A percentile compares a stretch with the other conserved stretches of the same genome.
Evolutionary conservation across 306 rosid species (phyloP).

Genomic region (Fragaria nilgerrensis): DNA sequence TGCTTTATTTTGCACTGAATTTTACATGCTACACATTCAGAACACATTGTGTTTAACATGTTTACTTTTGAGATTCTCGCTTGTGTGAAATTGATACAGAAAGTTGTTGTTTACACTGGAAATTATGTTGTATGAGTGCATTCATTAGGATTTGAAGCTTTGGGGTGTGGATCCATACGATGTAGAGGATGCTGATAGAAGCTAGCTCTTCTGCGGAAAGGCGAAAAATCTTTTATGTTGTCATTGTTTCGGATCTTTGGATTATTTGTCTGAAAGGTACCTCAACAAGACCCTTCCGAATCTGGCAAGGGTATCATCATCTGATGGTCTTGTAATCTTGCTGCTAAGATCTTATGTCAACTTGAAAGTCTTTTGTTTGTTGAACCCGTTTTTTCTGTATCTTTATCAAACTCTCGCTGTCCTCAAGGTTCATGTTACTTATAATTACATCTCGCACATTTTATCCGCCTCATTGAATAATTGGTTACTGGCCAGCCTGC

Average conservation of each 20-base stretch:
- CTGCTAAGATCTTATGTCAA: no score
- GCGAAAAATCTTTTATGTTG: constrained; percentile 53
- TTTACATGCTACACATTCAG: no score
- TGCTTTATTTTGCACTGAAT: no score
- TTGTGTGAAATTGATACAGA: background rate
- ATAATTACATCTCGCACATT: background rate
- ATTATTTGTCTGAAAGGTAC: constrained; percentile 68
- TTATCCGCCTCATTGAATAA: background rate
- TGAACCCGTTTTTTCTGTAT: background rate
- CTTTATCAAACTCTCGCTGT: background rate
- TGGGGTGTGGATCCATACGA: constrained; percentile 84
- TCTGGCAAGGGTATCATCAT: constrained; percentile 62
- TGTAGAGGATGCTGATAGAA: constrained; percentile 58
- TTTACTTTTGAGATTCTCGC: background rate
- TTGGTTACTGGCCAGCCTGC: background rate
- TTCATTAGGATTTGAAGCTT: background rate
- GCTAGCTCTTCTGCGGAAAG: no score
- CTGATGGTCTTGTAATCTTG: constrained; percentile 58
- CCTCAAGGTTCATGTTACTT: background rate
- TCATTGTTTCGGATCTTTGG: constrained; percentile 71
- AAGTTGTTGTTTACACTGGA: background rate
- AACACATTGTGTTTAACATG: background rate
- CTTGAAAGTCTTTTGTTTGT: no score
- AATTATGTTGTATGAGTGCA: background rate
- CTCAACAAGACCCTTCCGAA: constrained; percentile 76